Conservation (phyloP, 371 early-diverging fungal species). For the Cokeromyces recurvatus region DNA sequence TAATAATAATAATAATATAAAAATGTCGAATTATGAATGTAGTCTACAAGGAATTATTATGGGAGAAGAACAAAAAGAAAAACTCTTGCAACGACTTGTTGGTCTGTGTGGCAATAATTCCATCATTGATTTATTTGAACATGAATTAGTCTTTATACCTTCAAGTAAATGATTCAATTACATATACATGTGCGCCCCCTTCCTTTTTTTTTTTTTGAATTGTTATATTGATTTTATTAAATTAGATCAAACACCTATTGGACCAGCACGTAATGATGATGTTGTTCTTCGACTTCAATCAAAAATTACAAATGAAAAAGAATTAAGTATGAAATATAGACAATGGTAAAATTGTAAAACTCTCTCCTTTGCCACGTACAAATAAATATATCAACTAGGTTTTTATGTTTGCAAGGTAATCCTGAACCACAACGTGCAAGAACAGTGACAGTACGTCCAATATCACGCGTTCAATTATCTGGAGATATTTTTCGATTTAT, state of each 20-base stretch:
- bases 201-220: not conserved
- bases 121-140: slow-evolving; percentile 37
- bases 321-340: slow-evolving; percentile 35
- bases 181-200: not conserved
- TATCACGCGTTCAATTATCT: slow-evolving; percentile 35
- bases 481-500: slow-evolving; percentile 48
- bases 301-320: slow-evolving; percentile 32
- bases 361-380: not conserved
- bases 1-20: too few species aligned
- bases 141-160: slow-evolving; percentile 44
- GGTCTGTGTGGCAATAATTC: slow-evolving; percentile 46
- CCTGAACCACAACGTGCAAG: slow-evolving; percentile 46
- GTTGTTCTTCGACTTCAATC: slow-evolving; percentile 43
- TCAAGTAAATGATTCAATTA: slow-evolving; percentile 24
- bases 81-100: slow-evolving; percentile 29
- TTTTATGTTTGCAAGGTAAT: slow-evolving; percentile 42
- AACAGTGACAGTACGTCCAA: slow-evolving; percentile 43
- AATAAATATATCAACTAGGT: too few species aligned
- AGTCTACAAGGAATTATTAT: slow-evolving; percentile 40
- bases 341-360: slow-evolving; percentile 29
- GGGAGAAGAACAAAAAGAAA: slow-evolving; percentile 33
- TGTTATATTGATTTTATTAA: not conserved
- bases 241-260: slow-evolving; percentile 44
- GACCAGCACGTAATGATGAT: slow-evolving; percentile 49
- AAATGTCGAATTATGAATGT: slow-evolving; percentile 44